Conservation (phyloP, 2,329 filamentous ascomycete species). For the Bipolaris gigantea region DNA sequence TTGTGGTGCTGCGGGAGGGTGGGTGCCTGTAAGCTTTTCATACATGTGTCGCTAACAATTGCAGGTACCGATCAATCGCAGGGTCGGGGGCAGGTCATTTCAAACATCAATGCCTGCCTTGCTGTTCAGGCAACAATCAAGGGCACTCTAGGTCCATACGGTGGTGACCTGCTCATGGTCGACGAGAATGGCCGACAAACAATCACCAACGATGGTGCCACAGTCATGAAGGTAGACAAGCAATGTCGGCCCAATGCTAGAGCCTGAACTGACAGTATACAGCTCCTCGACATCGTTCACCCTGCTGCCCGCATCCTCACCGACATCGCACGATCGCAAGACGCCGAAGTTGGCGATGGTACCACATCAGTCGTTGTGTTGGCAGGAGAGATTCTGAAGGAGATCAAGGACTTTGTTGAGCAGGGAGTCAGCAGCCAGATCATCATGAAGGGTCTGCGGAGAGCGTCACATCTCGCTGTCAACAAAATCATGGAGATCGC, state of each 20-base stretch:
- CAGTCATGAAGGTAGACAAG: conserved; percentile 87
- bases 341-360: conserved; percentile 97
- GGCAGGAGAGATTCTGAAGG: conserved; percentile 96
- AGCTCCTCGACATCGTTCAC: conserved; percentile 98
- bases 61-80: conserved; percentile 95
- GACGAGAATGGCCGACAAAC: conserved; percentile 95
- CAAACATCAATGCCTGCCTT: conserved; percentile 97
- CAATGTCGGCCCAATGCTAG: neutral
- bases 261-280: conserved; percentile 8
- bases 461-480: conserved; percentile 84
- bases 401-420: conserved; percentile 94
- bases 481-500: conserved; percentile 99
- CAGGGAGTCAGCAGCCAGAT: conserved; percentile 96
- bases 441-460: conserved; percentile 93
- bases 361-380: conserved; percentile 97
- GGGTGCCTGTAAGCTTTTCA: conserved; percentile 47
- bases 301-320: conserved; percentile 95
- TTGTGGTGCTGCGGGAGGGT: conserved; percentile 98
- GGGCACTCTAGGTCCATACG: conserved; percentile 93
- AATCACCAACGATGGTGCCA: conserved; percentile 98
- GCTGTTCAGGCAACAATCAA: conserved; percentile 96
- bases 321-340: conserved; percentile 97
- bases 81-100: conserved; percentile 93
- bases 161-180: conserved; percentile 92
- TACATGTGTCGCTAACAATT: conserved; percentile 23